A percentile compares a stretch with the other conserved stretches of the same genome.
Conservation (phyloP, 2,329 filamentous ascomycete genomes). For the Exophiala spinifera region DNA sequence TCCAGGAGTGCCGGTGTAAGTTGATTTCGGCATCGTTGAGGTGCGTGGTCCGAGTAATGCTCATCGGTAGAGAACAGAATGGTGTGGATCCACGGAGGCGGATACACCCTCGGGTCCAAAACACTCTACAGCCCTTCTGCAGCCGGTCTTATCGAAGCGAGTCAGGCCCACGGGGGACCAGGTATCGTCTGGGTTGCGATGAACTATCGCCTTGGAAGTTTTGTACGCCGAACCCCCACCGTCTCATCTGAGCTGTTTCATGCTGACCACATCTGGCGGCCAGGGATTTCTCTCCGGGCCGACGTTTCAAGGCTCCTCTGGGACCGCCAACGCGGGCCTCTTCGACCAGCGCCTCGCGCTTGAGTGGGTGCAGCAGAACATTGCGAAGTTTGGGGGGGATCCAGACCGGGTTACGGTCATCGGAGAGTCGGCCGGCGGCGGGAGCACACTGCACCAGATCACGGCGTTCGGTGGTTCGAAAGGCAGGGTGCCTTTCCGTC, state of each 20-base stretch:
- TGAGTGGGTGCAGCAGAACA: constrained; percentile 56
- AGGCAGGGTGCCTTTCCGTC: constrained; percentile 32
- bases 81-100: constrained; percentile 48
- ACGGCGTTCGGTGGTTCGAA: constrained; percentile 48
- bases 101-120: constrained; percentile 43
- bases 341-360: constrained; percentile 53
- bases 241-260: not conserved
- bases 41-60: constrained; percentile 24
- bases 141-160: constrained; percentile 42
- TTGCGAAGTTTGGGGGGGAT: constrained; percentile 56
- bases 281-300: constrained; percentile 45
- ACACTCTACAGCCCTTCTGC: constrained; percentile 33
- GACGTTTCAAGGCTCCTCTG: constrained; percentile 36
- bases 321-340: constrained; percentile 48
- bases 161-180: constrained; percentile 36
- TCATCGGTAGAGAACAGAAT: constrained; percentile 19
- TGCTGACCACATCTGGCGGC: not conserved
- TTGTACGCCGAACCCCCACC: constrained; percentile 33
- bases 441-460: constrained; percentile 55
- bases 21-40: not conserved
- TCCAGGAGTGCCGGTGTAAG: constrained; percentile 32
- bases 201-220: constrained; percentile 49
- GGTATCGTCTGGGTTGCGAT: constrained; percentile 48
- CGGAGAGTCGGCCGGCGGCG: constrained; percentile 52
- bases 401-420: constrained; percentile 49